phyloP scores from a whole-genome alignment of 768 basidiomycete genomes.

The Tricholoma terreum region DNA sequence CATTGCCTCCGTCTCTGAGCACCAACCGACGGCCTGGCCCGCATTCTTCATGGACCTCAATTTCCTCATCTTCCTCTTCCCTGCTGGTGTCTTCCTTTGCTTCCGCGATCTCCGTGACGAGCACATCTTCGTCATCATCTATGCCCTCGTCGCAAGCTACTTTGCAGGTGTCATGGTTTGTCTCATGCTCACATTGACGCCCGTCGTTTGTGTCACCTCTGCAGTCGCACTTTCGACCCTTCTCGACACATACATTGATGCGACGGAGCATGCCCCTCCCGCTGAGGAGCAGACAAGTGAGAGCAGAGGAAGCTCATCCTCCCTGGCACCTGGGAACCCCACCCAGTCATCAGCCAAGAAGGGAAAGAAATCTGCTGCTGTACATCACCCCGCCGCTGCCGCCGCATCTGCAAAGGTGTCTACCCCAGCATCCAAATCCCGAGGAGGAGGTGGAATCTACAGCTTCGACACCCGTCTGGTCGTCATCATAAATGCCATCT shows the following conservation, averaged over 20 bases:
- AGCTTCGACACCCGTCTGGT: slow-evolving; percentile 80
- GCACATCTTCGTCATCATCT: slow-evolving; percentile 98
- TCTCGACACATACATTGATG: slow-evolving; percentile 88
- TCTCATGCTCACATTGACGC: slow-evolving; percentile 95
- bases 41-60: slow-evolving; percentile 99
- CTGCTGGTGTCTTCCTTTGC: slow-evolving; percentile 91
- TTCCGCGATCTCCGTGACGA: slow-evolving; percentile 95
- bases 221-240: slow-evolving; percentile 89
- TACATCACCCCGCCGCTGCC: slow-evolving; percentile 29
- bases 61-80: slow-evolving; percentile 97
- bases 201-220: slow-evolving; percentile 91
- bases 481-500: slow-evolving; percentile 70
- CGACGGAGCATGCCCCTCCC: slow-evolving; percentile 54
- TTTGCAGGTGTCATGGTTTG: slow-evolving; percentile 99
- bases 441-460: slow-evolving; percentile 59
- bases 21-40: slow-evolving; percentile 99
- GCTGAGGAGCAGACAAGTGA: slow-evolving; percentile 30
- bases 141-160: slow-evolving; percentile 93
- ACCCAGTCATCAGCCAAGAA: slow-evolving; percentile 47
- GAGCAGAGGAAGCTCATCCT: slow-evolving; percentile 13
- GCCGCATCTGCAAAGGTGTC: slow-evolving; percentile 34
- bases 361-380: slow-evolving; percentile 50
- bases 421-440: slow-evolving; percentile 10
- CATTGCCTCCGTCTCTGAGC: slow-evolving; percentile 98
- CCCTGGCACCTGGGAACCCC: slow-evolving; percentile 23